Conservation (phyloP, 352 stramenopile genomes). For the Phytophthora sansomeana region DNA sequence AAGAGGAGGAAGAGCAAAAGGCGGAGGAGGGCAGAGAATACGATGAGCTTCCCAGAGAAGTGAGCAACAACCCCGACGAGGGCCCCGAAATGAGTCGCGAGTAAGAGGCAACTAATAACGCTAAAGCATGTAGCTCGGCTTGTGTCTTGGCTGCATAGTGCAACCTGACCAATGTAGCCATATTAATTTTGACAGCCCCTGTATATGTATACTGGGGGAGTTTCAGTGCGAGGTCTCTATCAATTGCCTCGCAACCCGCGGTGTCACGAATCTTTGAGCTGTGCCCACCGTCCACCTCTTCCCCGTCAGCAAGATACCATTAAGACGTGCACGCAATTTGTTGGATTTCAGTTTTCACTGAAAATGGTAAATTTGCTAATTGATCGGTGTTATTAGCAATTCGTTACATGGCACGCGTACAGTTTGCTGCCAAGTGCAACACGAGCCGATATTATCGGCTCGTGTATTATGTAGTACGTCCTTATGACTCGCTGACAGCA, state of each 20-base stretch:
- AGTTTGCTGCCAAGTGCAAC: neutral
- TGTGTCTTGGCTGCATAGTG: too few relatives aligned
- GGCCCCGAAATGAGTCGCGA: conserved; percentile 18
- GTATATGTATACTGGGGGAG: neutral
- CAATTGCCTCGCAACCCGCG: too few relatives aligned
- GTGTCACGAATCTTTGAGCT: neutral
- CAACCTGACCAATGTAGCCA: neutral
- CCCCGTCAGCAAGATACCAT: neutral
- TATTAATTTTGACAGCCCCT: neutral
- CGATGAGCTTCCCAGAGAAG: neutral
- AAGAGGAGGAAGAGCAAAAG: neutral
- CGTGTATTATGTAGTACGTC: neutral
- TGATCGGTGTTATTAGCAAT: too few relatives aligned
- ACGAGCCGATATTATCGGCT: too few relatives aligned
- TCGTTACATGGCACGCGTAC: neutral
- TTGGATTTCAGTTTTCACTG: neutral
- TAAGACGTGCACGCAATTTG: neutral
- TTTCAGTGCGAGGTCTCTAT: neutral
- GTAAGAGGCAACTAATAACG: too few relatives aligned
- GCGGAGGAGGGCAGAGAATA: too few relatives aligned
- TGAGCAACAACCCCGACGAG: conserved; percentile 2
- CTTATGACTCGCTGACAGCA: neutral
- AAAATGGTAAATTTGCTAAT: conserved; percentile 1
- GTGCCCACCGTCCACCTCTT: neutral
- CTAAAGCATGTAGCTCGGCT: too few relatives aligned